phyloP scores from a whole-genome alignment of 257 asterid species.

The Osmanthus fragrans region DNA sequence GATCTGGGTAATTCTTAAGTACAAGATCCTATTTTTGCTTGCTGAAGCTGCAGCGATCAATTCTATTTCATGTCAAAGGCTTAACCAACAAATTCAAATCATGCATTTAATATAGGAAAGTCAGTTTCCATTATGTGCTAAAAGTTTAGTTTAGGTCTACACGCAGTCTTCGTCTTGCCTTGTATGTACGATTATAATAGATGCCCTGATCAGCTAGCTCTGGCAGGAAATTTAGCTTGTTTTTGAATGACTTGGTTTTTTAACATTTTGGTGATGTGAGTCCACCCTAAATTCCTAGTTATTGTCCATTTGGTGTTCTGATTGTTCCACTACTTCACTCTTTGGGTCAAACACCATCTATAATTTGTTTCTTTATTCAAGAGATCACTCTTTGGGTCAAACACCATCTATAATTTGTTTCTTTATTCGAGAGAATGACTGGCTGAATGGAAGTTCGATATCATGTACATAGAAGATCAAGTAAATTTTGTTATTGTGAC shows the following conservation, averaged over 20 bases:
- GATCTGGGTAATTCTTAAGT: background rate
- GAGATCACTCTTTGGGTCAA: too few relatives aligned
- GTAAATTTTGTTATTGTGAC: background rate
- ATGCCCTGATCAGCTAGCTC: background rate
- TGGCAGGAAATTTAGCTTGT: background rate
- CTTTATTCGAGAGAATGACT: background rate
- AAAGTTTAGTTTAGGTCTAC: background rate
- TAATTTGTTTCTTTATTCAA: background rate
- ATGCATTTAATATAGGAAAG: background rate
- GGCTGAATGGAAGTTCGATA: background rate
- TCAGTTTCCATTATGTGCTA: background rate
- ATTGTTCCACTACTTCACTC: background rate
- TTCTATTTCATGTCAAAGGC: background rate
- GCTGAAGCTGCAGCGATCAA: background rate
- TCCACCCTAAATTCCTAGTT: background rate
- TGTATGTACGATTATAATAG: background rate
- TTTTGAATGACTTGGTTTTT: background rate
- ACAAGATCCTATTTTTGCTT: background rate
- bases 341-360: background rate
- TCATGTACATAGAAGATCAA: conserved; percentile 1
- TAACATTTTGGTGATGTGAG: background rate
- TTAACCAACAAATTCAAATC: background rate
- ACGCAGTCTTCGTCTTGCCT: background rate
- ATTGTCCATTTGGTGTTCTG: background rate
- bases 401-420: background rate